Evolutionary conservation across 306 rosid species (phyloP).

Genomic region (Castanea crenata): DNA sequence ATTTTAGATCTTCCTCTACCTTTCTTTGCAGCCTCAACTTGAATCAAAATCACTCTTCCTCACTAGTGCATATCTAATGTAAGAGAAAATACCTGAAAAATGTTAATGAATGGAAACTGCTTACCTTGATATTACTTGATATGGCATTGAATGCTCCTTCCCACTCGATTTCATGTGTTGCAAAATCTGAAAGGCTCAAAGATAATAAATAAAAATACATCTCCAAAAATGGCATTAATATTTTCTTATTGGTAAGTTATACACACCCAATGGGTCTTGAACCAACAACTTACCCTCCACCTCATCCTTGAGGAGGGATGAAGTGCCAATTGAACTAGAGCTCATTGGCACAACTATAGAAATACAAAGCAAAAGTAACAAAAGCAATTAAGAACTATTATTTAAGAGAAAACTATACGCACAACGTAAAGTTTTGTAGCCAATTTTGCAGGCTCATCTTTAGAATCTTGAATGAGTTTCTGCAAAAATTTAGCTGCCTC

Average conservation of each 20-base stretch:
- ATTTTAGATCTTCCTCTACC: too few species aligned
- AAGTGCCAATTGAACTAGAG: too few species aligned
- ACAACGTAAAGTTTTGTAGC: slow-evolving; percentile 98
- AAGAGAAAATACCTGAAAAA: background rate
- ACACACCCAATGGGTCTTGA: too few species aligned
- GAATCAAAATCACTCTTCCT: too few species aligned
- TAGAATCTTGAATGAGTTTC: slow-evolving; percentile 96
- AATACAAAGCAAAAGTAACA: slow-evolving; percentile 3
- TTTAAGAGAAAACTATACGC: slow-evolving; percentile 34
- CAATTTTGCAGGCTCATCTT: slow-evolving; percentile 92
- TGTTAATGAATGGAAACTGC: background rate
- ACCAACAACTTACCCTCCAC: too few species aligned
- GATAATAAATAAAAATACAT: slow-evolving; percentile 10
- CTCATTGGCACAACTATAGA: background rate
- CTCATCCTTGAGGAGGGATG: too few species aligned
- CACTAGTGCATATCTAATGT: background rate
- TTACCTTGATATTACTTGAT: slow-evolving; percentile 97
- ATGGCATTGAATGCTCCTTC: slow-evolving; percentile 98
- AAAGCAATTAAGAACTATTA: background rate
- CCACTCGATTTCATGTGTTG: slow-evolving; percentile 99
- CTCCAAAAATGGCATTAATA: slow-evolving; percentile 4
- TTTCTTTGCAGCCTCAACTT: too few species aligned
- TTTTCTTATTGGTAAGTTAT: too few species aligned
- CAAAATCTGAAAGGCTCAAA: slow-evolving; percentile 63
- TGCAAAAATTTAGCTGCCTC: slow-evolving; percentile 99